phyloP scores from a whole-genome alignment of 164 flowering plant genomes.

The Nymphaea colorata region DNA sequence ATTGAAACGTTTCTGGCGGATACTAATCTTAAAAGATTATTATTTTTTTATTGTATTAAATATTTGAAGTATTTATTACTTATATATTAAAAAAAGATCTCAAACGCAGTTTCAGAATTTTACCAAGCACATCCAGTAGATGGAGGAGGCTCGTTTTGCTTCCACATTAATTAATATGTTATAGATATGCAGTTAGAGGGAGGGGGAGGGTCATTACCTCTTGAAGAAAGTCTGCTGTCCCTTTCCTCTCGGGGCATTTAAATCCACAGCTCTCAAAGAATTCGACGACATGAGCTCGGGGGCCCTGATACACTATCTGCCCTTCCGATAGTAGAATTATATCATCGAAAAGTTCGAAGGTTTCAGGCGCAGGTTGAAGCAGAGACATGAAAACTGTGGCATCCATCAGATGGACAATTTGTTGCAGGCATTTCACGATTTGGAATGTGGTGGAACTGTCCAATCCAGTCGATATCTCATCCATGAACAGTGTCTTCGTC shows the following conservation, averaged over 20 bases:
- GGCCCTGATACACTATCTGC: slow-evolving; percentile 86
- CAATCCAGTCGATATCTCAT: slow-evolving; percentile 97
- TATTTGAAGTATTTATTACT: too few species aligned
- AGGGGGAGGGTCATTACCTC: slow-evolving; percentile 38
- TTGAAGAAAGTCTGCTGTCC: slow-evolving; percentile 90
- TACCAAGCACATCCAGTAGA: too few species aligned
- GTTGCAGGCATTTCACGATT: slow-evolving; percentile 93
- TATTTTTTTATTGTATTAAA: too few species aligned
- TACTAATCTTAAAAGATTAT: too few species aligned
- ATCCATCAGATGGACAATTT: slow-evolving; percentile 72
- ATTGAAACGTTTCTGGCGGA: too few species aligned
- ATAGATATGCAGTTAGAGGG: too few species aligned
- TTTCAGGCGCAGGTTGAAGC: slow-evolving; percentile 96
- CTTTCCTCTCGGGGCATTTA: slow-evolving; percentile 80
- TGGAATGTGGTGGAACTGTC: slow-evolving; percentile 97
- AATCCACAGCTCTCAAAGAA: slow-evolving; percentile 85
- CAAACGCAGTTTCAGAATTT: too few species aligned
- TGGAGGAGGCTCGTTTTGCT: too few species aligned
- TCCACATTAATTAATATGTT: too few species aligned
- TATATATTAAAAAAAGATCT: too few species aligned
- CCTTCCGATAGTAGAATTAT: slow-evolving; percentile 80
- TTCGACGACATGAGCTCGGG: slow-evolving; percentile 59
- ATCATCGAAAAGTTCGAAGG: slow-evolving; percentile 89
- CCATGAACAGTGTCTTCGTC: slow-evolving; percentile 73
- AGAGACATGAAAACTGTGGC: slow-evolving; percentile 82